Percentiles rank a stretch among this genome's conserved stretches.
Evolutionary conservation across 2,329 filamentous ascomycete genomes (phyloP).

Genomic region (Arachnomyces sp.): DNA sequence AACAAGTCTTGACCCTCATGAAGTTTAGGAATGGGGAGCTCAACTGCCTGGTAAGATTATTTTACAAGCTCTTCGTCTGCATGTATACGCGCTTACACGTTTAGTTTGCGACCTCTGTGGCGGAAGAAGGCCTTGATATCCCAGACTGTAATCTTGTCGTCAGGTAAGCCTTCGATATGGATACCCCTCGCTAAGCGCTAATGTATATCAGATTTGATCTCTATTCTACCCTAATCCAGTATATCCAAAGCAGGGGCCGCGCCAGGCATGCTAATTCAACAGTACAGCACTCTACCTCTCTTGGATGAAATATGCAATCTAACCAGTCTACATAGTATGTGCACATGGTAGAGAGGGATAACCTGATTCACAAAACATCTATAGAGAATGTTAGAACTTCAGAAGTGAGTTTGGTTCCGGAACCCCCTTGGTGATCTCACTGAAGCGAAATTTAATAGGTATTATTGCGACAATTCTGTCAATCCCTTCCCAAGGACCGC

Average conservation of each 20-base stretch:
- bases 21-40: constrained; percentile 52
- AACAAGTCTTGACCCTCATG: constrained; percentile 65
- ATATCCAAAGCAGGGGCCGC: constrained; percentile 84
- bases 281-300: constrained; percentile 16
- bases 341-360: constrained; percentile 70
- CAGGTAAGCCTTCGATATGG: constrained; percentile 23
- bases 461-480: constrained; percentile 67
- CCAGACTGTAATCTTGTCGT: constrained; percentile 59
- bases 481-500: constrained; percentile 64
- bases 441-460: constrained; percentile 24
- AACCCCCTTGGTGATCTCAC: background rate
- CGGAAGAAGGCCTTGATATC: constrained; percentile 59
- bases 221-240: constrained; percentile 84
- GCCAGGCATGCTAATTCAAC: constrained; percentile 69
- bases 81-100: constrained; percentile 7
- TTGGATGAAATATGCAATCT: constrained; percentile 2
- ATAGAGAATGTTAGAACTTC: constrained; percentile 38
- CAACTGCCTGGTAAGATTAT: constrained; percentile 43
- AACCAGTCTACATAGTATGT: constrained; percentile 47
- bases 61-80: background rate
- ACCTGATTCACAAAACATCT: constrained; percentile 55
- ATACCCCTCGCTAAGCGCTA: constrained; percentile 33
- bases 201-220: constrained; percentile 60
- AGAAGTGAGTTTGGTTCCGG: constrained; percentile 33
- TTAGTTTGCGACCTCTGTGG: constrained; percentile 56